These are phyloP conservation scores for Backusella parvicylindrica DNA, from an alignment of 192 early-diverging fungal species.

Conservation along the genomic window DNA sequence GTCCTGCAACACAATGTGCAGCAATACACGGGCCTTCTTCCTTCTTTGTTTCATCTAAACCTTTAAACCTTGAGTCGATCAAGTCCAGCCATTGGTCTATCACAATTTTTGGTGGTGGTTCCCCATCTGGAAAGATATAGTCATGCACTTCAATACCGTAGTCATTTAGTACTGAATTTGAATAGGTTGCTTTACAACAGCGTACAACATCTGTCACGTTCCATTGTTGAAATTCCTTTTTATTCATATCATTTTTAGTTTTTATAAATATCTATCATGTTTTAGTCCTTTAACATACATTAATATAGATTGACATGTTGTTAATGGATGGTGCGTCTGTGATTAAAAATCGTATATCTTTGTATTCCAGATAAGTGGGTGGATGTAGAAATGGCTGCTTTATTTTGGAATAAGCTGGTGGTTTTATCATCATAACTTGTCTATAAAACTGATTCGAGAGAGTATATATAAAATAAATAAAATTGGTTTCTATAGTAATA, in stretches of 20 bases:
- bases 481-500: neutral
- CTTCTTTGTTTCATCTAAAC: neutral
- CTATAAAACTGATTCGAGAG: neutral
- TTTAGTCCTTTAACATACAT: constrained; percentile 37
- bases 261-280: neutral
- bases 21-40: constrained; percentile 42
- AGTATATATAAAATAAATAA: no score
- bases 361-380: constrained; percentile 64
- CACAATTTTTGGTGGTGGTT: constrained; percentile 58
- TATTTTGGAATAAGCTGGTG: constrained; percentile 7
- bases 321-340: constrained; percentile 72
- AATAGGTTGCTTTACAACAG: constrained; percentile 81
- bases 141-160: constrained; percentile 69
- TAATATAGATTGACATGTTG: constrained; percentile 61
- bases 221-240: constrained; percentile 62
- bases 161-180: constrained; percentile 41
- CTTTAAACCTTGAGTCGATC: constrained; percentile 51
- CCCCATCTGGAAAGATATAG: constrained; percentile 68
- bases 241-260: neutral
- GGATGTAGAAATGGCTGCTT: constrained; percentile 45
- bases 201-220: constrained; percentile 75
- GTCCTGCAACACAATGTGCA: constrained; percentile 77
- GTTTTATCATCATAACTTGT: neutral
- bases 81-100: constrained; percentile 66
- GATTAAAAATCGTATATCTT: constrained; percentile 69